These are phyloP conservation scores for Calonectria crousiana DNA, from an alignment of 2,329 filamentous ascomycete genomes.

Conservation along the genomic window DNA sequence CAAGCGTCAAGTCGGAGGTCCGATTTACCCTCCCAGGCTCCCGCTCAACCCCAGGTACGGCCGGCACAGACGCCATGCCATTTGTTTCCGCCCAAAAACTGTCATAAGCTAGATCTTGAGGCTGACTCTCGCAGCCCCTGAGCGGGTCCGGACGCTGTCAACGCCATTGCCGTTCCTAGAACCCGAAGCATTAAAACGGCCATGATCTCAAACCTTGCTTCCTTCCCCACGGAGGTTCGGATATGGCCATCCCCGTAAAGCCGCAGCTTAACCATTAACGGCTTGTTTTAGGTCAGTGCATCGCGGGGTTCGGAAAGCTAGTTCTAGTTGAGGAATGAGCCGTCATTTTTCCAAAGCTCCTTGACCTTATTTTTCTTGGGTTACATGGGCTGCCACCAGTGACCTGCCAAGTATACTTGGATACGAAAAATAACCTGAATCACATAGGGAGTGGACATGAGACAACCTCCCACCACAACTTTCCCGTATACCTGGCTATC, in stretches of 20 bases:
- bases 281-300: not conserved
- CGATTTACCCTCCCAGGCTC: slow-evolving; percentile 46
- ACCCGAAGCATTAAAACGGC: slow-evolving; percentile 38
- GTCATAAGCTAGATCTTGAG: not conserved
- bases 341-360: not conserved
- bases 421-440: slow-evolving; percentile 1
- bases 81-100: not conserved
- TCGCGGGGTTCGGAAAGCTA: not conserved
- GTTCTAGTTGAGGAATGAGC: not conserved
- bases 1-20: slow-evolving; percentile 44
- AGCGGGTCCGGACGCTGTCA: slow-evolving; percentile 44
- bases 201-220: slow-evolving; percentile 23
- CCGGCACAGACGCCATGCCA: not conserved
- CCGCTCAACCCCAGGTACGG: slow-evolving; percentile 43
- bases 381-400: not conserved
- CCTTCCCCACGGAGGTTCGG: not conserved
- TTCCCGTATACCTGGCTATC: not conserved
- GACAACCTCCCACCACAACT: not conserved
- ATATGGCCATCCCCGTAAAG: not conserved
- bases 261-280: not conserved
- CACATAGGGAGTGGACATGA: not conserved
- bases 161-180: slow-evolving; percentile 53
- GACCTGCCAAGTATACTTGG: not conserved
- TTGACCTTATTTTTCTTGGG: not conserved
- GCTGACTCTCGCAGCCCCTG: slow-evolving; percentile 34